Percentiles rank a stretch among this genome's conserved stretches.
phyloP scores from a whole-genome alignment of 2,329 filamentous ascomycete genomes.

The Paracoccidioides brasiliensis region DNA sequence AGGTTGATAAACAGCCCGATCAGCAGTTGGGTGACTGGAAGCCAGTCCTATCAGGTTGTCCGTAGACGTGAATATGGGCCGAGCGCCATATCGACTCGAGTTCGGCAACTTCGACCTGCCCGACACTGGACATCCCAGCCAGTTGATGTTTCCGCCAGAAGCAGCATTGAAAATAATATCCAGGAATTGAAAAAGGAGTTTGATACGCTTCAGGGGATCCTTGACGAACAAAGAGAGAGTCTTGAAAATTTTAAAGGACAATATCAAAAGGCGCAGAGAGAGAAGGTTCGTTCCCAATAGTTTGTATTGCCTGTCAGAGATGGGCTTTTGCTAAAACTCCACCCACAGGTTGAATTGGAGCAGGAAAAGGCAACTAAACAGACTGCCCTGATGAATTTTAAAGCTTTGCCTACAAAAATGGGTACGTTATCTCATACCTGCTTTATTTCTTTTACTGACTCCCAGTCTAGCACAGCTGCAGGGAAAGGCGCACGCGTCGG shows the following conservation, averaged over 20 bases:
- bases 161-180: slow-evolving; percentile 43
- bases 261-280: slow-evolving; percentile 18
- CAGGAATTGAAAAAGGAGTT: slow-evolving; percentile 32
- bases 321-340: slow-evolving; percentile 8
- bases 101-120: slow-evolving; percentile 48
- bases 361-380: slow-evolving; percentile 56
- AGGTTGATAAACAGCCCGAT: slow-evolving; percentile 48
- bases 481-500: slow-evolving; percentile 32
- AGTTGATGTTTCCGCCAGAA: slow-evolving; percentile 48
- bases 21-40: slow-evolving; percentile 56
- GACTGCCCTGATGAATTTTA: slow-evolving; percentile 50
- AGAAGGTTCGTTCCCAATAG: slow-evolving; percentile 30
- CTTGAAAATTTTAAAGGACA: slow-evolving; percentile 15
- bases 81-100: slow-evolving; percentile 55
- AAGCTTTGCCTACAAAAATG: slow-evolving; percentile 57
- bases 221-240: slow-evolving; percentile 19
- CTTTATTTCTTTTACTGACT: slow-evolving; percentile 15
- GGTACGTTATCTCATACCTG: slow-evolving; percentile 36
- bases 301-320: not conserved
- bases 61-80: slow-evolving; percentile 71
- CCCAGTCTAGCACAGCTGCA: slow-evolving; percentile 28
- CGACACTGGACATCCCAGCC: slow-evolving; percentile 65
- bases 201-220: slow-evolving; percentile 16
- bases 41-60: slow-evolving; percentile 49
- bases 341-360: slow-evolving; percentile 23